Evolutionary conservation across 2,329 filamentous ascomycete species (phyloP).

Genomic region (Aspergillus glaucus): DNA sequence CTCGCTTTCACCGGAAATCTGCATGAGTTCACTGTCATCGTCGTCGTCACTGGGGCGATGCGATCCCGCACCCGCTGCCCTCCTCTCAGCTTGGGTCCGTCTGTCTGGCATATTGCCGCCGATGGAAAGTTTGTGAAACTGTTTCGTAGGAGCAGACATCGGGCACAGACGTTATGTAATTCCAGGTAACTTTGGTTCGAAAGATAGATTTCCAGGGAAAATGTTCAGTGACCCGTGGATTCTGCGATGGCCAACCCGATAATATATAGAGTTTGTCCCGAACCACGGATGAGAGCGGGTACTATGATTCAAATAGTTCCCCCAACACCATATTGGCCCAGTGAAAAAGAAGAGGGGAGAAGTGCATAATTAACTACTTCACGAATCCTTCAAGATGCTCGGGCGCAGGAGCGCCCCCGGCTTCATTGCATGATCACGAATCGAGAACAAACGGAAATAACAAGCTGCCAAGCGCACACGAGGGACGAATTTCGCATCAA

Average conservation of each 20-base stretch:
- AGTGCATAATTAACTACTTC: not conserved
- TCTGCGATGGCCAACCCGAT: conserved; percentile 6
- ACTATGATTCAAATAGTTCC: conserved; percentile 22
- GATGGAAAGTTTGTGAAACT: conserved; percentile 35
- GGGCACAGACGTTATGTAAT: conserved; percentile 6
- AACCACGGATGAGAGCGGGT: conserved; percentile 32
- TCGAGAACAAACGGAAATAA: not conserved
- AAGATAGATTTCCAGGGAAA: not conserved
- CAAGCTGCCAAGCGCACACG: not conserved
- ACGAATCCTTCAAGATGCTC: not conserved
- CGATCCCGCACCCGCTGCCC: conserved; percentile 12
- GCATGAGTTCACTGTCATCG: conserved; percentile 7
- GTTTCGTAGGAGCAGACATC: conserved; percentile 36
- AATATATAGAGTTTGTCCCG: conserved; percentile 28
- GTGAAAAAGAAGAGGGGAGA: not conserved
- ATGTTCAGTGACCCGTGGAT: not conserved
- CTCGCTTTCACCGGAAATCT: conserved; percentile 10
- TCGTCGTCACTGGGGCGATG: conserved; percentile 13
- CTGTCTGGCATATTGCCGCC: conserved; percentile 27
- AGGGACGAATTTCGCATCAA: not conserved
- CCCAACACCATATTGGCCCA: conserved; percentile 3
- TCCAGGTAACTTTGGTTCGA: conserved; percentile 8
- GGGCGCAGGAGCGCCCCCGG: not conserved
- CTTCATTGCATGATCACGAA: not conserved
- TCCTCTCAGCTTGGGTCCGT: conserved; percentile 19